phyloP scores from a whole-genome alignment of 495 filamentous ascomycete genomes.

The Parmelia sp. region DNA sequence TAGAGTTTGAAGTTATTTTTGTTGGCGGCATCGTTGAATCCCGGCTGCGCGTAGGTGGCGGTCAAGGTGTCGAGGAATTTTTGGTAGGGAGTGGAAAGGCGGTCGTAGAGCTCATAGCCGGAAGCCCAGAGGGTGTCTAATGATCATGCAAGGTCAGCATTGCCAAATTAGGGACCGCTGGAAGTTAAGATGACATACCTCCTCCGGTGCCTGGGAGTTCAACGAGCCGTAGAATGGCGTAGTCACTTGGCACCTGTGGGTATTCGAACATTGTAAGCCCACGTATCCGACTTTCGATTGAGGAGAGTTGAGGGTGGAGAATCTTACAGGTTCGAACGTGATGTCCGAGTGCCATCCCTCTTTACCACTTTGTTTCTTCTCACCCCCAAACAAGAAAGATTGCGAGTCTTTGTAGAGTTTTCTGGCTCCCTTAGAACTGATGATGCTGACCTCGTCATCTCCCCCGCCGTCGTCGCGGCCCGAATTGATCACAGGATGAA shows the following conservation, averaged over 20 bases:
- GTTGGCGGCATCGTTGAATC: conserved; percentile 46
- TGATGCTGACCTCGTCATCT: conserved; percentile 69
- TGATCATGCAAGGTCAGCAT: conserved; percentile 34
- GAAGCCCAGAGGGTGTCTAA: conserved; percentile 60
- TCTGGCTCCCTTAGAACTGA: conserved; percentile 54
- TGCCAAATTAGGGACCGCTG: not conserved
- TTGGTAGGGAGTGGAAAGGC: conserved; percentile 51
- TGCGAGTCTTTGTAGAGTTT: conserved; percentile 20
- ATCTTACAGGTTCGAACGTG: conserved; percentile 53
- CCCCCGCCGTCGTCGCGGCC: conserved; percentile 50
- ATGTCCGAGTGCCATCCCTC: conserved; percentile 63
- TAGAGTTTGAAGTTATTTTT: conserved; percentile 45
- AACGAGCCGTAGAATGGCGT: conserved; percentile 56
- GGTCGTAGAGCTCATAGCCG: conserved; percentile 63
- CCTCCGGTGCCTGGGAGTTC: conserved; percentile 36
- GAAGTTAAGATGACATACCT: not conserved
- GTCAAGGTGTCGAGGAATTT: conserved; percentile 55
- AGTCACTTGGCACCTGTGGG: conserved; percentile 57
- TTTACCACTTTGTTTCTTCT: not conserved
- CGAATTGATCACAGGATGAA: conserved; percentile 64
- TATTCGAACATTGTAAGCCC: not conserved
- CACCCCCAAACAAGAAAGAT: not conserved
- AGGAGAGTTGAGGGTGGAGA: not conserved
- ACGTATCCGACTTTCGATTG: not conserved
- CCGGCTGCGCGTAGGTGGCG: conserved; percentile 48